These are phyloP conservation scores for Solioccasus polychromus DNA, from an alignment of 768 basidiomycete genomes.

Conservation along the genomic window DNA sequence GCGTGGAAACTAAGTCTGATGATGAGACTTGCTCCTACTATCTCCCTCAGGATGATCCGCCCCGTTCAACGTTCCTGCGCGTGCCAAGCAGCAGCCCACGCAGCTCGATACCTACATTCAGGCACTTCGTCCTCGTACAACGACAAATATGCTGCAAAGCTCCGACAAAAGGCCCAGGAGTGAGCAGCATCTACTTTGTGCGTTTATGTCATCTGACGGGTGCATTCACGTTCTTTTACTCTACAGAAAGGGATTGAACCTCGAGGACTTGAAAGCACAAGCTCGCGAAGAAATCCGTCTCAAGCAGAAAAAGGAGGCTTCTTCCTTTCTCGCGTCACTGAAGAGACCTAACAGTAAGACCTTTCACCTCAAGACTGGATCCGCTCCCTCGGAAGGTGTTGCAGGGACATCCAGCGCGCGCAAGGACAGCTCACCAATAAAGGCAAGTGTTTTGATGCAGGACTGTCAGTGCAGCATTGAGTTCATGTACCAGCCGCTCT, in stretches of 20 bases:
- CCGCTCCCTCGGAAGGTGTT: conserved; percentile 5
- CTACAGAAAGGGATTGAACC: conserved; percentile 43
- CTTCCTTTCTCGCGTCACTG: conserved; percentile 11
- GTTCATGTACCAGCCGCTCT: conserved; percentile 69
- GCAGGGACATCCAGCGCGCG: conserved; percentile 30
- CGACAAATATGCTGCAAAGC: conserved; percentile 66
- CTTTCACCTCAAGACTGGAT: conserved; percentile 6
- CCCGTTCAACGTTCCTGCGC: neutral
- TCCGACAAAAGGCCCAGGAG: conserved; percentile 62
- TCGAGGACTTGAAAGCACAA: conserved; percentile 33
- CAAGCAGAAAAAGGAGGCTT: conserved; percentile 29
- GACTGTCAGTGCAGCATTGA: neutral
- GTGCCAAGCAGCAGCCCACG: neutral
- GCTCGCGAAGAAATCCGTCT: conserved; percentile 30
- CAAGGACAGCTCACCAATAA: conserved; percentile 67
- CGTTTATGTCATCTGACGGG: conserved; percentile 15
- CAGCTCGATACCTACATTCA: conserved; percentile 16
- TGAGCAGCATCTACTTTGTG: conserved; percentile 37
- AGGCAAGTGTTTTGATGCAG: conserved; percentile 37
- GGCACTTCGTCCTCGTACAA: conserved; percentile 24
- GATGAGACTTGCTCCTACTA: too few species aligned
- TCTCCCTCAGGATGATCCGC: neutral
- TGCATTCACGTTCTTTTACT: conserved; percentile 14
- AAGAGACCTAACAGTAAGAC: conserved; percentile 10
- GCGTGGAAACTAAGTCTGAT: too few species aligned